Evolutionary conservation across 352 stramenopile genomes (phyloP), one percentile per base, ranked within the genome.

Genomic region (Phytophthora lateralis): DNA sequence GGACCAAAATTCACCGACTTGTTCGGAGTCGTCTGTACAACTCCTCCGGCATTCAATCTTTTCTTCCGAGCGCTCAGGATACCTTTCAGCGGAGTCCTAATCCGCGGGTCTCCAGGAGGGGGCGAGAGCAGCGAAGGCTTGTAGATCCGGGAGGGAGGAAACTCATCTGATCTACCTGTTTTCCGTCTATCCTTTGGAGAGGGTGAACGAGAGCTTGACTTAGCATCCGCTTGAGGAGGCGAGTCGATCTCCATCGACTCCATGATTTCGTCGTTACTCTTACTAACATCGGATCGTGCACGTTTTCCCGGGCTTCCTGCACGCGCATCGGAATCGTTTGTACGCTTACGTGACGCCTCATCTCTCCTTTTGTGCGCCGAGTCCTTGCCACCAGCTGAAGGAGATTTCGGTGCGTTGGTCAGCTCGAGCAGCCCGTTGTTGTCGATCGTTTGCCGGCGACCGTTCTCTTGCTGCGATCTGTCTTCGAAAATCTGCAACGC

Each of bases 1-100:
- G 87, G 85, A 29, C 87, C 87, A 69, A 96, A 96, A 58, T 92
- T 92, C 21, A 96, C 82, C 17, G 76, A 82, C 52, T 96, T 96
- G 47, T 57, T 93, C 6, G 87, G 87, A 26, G 87, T 96, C 30
- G 75, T 75, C 20, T 80, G 75, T 0, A 67, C 63, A 46, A 24
- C 38, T 2, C 47, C 44, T 45, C 14, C 17, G 29, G 48, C n/a
- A 53, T 41, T 52, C 7, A 53, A 58, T 15, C 61, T 74, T 7
- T 57, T 55, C 55, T 96, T 96, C 38, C 76, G 73, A 2, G 84
- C 87, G 54, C 87, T 96, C 38, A 95, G 48, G 20, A 90, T 93
- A 21, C 84, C 80, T 42, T 90, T 90, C 11, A 93, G 52, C 24
- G 84, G 82, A 12, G 80, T 89, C 58, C 60, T 64, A n/a, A 63